A percentile compares a stretch with the other conserved stretches of the same genome.
Evolutionary conservation across 805 yeast species (phyloP).

Genomic region (Candida krabiensis): DNA sequence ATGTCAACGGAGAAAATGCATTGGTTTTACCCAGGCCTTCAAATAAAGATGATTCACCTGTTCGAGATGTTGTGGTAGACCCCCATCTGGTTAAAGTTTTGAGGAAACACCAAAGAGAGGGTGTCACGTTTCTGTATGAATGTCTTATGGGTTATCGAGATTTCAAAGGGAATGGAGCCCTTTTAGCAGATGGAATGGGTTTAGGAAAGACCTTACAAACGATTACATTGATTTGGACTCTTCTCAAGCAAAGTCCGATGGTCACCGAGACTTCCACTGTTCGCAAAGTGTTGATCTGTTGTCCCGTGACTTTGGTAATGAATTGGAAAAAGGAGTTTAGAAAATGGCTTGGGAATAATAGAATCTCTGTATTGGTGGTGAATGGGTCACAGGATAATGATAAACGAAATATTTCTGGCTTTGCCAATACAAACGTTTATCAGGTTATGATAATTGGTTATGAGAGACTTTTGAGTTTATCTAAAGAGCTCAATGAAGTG

Average conservation of each 20-base stretch:
- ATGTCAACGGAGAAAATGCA: slow-evolving; percentile 36
- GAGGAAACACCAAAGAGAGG: slow-evolving; percentile 87
- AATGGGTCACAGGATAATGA: slow-evolving; percentile 54
- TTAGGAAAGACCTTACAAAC: slow-evolving; percentile 88
- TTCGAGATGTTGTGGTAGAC: slow-evolving; percentile 55
- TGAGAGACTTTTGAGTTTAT: slow-evolving; percentile 66
- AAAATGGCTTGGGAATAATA: slow-evolving; percentile 78
- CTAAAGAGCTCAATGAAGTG: slow-evolving; percentile 47
- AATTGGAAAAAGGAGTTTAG: slow-evolving; percentile 89
- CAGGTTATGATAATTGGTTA: slow-evolving; percentile 87
- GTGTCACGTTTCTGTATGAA: slow-evolving; percentile 76
- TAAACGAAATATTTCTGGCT: slow-evolving; percentile 54
- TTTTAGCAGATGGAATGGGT: slow-evolving; percentile 98
- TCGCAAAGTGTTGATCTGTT: slow-evolving; percentile 71
- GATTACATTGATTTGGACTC: slow-evolving; percentile 80
- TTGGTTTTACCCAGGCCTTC: slow-evolving; percentile 34
- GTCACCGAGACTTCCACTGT: slow-evolving; percentile 38
- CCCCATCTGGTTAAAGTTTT: slow-evolving; percentile 52
- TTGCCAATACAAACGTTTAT: slow-evolving; percentile 67
- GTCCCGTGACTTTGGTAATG: slow-evolving; percentile 85
- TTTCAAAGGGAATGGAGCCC: slow-evolving; percentile 61
- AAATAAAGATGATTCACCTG: background rate
- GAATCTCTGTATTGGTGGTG: slow-evolving; percentile 65
- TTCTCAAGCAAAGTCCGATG: slow-evolving; percentile 63
- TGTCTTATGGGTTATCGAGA: slow-evolving; percentile 73